Evolutionary conservation across 495 filamentous ascomycete genomes (phyloP).

Genomic region (Lasiosphaeria ovina): DNA sequence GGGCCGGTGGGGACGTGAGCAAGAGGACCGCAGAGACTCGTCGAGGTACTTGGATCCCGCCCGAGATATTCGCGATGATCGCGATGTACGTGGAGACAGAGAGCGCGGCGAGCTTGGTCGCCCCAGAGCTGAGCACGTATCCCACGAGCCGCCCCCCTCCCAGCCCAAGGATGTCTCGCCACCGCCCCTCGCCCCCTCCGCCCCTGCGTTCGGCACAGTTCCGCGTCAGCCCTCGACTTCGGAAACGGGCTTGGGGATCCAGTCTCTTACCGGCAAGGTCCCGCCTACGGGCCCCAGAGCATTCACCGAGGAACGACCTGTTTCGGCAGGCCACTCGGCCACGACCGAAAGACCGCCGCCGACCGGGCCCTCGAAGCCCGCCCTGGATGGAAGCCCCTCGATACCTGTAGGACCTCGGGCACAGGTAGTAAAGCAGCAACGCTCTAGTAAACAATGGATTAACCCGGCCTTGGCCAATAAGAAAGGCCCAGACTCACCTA

Average conservation of each 20-base stretch:
- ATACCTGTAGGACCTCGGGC: constrained; percentile 61
- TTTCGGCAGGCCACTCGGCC: constrained; percentile 31
- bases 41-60: constrained; percentile 39
- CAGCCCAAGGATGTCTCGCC: constrained; percentile 54
- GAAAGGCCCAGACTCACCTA: constrained; percentile 47
- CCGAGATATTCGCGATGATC: constrained; percentile 56
- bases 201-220: constrained; percentile 75
- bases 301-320: constrained; percentile 45
- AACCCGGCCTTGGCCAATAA: constrained; percentile 48
- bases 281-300: constrained; percentile 54
- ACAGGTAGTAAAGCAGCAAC: constrained; percentile 26
- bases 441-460: constrained; percentile 61
- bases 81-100: constrained; percentile 42
- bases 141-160: constrained; percentile 41
- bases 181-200: constrained; percentile 75
- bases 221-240: constrained; percentile 42
- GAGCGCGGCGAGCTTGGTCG: constrained; percentile 45
- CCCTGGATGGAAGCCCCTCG: constrained; percentile 51
- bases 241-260: constrained; percentile 24
- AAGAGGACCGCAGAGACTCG: constrained; percentile 41
- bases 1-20: constrained; percentile 52
- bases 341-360: constrained; percentile 38
- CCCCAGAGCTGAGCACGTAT: constrained; percentile 41
- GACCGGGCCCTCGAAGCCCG: constrained; percentile 47
- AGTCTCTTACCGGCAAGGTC: constrained; percentile 42